Conservation (phyloP, 331 rosid genomes). For the Pyrus hybrid region DNA sequence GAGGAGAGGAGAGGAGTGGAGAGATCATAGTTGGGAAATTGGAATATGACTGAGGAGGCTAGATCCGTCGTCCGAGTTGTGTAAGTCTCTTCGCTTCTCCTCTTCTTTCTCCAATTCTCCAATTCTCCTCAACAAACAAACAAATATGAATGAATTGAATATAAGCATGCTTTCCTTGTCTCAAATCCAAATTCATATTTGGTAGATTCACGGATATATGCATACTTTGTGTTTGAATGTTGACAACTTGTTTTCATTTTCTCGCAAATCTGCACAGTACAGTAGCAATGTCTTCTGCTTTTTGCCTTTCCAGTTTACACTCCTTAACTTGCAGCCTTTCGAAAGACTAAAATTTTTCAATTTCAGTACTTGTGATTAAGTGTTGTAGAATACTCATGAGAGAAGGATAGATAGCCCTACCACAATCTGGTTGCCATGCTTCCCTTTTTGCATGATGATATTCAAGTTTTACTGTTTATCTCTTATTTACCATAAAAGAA, state of each 20-base stretch:
- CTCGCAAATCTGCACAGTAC: not conserved
- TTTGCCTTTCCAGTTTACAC: not conserved
- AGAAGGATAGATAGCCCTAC: not conserved
- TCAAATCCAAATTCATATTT: not conserved
- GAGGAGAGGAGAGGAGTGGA: not conserved
- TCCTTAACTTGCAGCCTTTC: not conserved
- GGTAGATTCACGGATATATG: no score
- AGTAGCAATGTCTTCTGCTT: not conserved
- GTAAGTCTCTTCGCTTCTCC: not conserved
- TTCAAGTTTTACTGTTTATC: not conserved
- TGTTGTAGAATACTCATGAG: not conserved
- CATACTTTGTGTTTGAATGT: no score
- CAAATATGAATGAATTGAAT: not conserved
- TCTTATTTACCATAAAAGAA: not conserved
- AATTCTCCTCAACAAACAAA: not conserved
- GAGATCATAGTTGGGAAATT: not conserved
- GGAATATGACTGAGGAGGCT: not conserved
- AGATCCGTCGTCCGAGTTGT: not conserved
- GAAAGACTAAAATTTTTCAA: not conserved
- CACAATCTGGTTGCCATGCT: not conserved
- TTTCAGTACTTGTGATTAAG: not conserved
- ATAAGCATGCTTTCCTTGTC: not conserved
- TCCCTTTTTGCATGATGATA: not conserved
- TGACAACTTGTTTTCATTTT: not conserved
- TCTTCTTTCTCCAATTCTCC: not conserved